Percentiles rank a stretch among this genome's conserved stretches.
phyloP scores from a whole-genome alignment of 148 eudicot species.

The Rhododendron williamsianum region DNA sequence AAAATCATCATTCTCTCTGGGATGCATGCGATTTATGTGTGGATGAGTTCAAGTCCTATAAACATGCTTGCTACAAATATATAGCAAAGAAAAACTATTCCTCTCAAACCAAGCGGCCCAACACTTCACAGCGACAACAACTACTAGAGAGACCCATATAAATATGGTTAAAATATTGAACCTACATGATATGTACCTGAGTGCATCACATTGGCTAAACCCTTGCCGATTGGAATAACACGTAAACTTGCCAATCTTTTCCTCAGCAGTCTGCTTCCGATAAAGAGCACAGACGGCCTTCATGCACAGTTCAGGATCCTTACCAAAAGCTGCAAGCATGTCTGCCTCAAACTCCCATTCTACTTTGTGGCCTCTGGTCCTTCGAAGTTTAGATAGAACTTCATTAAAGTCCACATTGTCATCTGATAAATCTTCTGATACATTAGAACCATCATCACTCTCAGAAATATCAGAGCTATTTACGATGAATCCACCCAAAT shows the following conservation, averaged over 20 bases:
- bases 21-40: not conserved
- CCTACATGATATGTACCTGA: conserved; percentile 31
- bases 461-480: conserved; percentile 30
- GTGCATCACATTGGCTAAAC: conserved; percentile 65
- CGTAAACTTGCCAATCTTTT: conserved; percentile 28
- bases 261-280: conserved; percentile 54
- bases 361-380: conserved; percentile 33
- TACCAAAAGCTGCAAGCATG: conserved; percentile 80
- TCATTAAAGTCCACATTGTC: conserved; percentile 28
- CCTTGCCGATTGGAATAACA: conserved; percentile 36
- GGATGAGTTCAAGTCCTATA: not conserved
- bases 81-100: not conserved
- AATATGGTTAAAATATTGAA: not conserved
- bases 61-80: not conserved
- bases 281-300: conserved; percentile 79
- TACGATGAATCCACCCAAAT: conserved; percentile 44
- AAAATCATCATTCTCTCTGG: not conserved
- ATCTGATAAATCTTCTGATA: conserved; percentile 32
- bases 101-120: not conserved
- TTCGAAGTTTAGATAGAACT: conserved; percentile 41
- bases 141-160: not conserved
- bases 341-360: conserved; percentile 70
- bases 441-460: conserved; percentile 21
- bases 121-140: not conserved
- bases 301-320: conserved; percentile 69